These are phyloP conservation scores for Cutaneotrichosporon curvatum DNA, from an alignment of 1,284 basidiomycete genomes.

Conservation along the genomic window DNA sequence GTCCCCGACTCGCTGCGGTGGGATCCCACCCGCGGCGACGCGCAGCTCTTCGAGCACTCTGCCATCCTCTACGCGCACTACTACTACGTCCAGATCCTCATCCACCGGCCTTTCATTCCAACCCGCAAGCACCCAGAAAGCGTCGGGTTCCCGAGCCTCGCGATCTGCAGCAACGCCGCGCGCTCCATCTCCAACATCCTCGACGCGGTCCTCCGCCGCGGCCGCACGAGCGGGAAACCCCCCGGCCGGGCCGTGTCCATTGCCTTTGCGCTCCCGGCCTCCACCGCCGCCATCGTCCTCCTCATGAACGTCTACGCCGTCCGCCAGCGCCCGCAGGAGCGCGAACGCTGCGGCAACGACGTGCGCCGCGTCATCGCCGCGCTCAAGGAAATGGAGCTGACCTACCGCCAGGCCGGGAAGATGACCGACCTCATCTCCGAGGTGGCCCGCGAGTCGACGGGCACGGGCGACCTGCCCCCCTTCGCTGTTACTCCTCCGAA, in stretches of 20 bases:
- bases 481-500: slow-evolving; percentile 3
- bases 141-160: slow-evolving; percentile 56
- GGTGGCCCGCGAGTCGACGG: slow-evolving; percentile 14
- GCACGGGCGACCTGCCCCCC: slow-evolving; percentile 7
- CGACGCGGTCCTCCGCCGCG: slow-evolving; percentile 48
- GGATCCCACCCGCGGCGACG: slow-evolving; percentile 61
- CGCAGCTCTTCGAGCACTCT: slow-evolving; percentile 63
- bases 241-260: slow-evolving; percentile 45
- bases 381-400: slow-evolving; percentile 53
- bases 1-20: slow-evolving; percentile 65
- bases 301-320: slow-evolving; percentile 68
- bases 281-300: slow-evolving; percentile 61
- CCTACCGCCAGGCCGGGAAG: slow-evolving; percentile 47
- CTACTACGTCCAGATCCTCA: slow-evolving; percentile 61
- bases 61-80: slow-evolving; percentile 60
- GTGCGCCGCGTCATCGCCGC: slow-evolving; percentile 63
- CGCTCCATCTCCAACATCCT: slow-evolving; percentile 67
- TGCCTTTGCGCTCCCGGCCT: slow-evolving; percentile 47
- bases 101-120: slow-evolving; percentile 72
- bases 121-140: slow-evolving; percentile 45
- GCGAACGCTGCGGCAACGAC: slow-evolving; percentile 60
- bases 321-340: slow-evolving; percentile 54
- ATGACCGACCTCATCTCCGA: slow-evolving; percentile 35
- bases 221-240: slow-evolving; percentile 32
- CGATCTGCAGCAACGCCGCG: slow-evolving; percentile 77